These are phyloP conservation scores for Globisporangium megalacanthum DNA, from an alignment of 352 stramenopile species.

Conservation along the genomic window DNA sequence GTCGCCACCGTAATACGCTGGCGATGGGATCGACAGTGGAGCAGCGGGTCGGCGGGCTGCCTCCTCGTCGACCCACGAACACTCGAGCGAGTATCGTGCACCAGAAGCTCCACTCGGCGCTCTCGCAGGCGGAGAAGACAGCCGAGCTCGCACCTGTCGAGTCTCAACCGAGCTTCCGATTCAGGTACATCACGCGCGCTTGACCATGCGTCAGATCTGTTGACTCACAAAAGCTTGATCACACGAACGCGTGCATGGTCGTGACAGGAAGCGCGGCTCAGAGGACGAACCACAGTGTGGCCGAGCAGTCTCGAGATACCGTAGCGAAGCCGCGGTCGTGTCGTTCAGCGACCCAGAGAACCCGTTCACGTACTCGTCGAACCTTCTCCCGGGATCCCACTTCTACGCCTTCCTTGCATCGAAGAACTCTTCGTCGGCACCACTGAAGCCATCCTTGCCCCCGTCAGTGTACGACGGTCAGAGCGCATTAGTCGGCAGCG, in stretches of 20 bases:
- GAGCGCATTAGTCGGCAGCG: neutral
- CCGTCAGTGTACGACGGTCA: neutral
- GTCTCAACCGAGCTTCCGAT: conserved; percentile 18
- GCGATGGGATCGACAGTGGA: neutral
- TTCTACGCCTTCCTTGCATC: conserved; percentile 75
- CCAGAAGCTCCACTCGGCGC: conserved; percentile 56
- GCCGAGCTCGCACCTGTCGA: conserved; percentile 18
- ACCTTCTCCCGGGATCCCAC: conserved; percentile 73
- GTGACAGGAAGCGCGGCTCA: conserved; percentile 6
- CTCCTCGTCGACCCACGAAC: conserved; percentile 12
- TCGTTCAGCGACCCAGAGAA: conserved; percentile 52
- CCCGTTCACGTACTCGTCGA: conserved; percentile 47
- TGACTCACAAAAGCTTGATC: neutral
- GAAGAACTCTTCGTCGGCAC: conserved; percentile 21
- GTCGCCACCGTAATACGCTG: conserved; percentile 1
- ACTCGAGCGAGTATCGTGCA: conserved; percentile 41
- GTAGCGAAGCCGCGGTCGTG: conserved; percentile 41
- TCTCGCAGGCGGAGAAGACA: conserved; percentile 46
- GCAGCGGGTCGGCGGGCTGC: neutral
- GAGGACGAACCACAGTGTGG: conserved; percentile 14
- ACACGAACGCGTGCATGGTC: neutral
- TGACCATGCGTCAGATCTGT: too few species aligned
- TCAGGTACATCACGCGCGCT: neutral
- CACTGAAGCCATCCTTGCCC: neutral
- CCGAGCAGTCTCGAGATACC: conserved; percentile 42